Base-by-base conservation (phyloP, 2,329 filamentous ascomycete genomes). In the Penicillium vulpinum region DNA sequence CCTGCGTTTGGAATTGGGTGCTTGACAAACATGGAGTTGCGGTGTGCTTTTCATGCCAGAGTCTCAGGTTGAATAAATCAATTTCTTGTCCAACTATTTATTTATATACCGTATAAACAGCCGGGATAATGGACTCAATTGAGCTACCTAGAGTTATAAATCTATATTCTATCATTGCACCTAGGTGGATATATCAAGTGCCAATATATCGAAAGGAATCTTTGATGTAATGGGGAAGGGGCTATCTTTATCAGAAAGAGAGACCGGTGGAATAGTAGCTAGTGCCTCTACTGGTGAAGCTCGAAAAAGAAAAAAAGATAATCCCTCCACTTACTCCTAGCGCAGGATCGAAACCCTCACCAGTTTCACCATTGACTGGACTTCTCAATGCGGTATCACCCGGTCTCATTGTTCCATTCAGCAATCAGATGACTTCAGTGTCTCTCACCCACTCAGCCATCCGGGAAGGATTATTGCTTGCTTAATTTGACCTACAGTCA, bases 1-100 rank as follows among this genome's bases (percentile, higher is more conserved):
- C 91, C 91, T 26, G 91, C 91, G 0, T 96, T 93, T 79, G 91
- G 91, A 1, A 81, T 95, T 13, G 91, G 91, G 0, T 91, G 91
- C 1, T 88, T 94, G 7, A 88, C 94, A 11, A 96, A 96, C 73
- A 81, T 80, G 33, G 70, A 69, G 36, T 47, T 69, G 41, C 58
- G 66, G 24, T 55, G 52, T n/a, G 40, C 59, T 40, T 66, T 66
- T 28, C 67, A 70, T 47, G 49, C 18, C n/a, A 59, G 52, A 47
- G 43, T 61, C 1, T 39, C 54, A 13, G 8, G n/a, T 15, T 41
- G 13, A 57, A 35, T 7, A 43, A 31, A 56, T 46, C 3, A 44
- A 24, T n/a, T 31, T 9, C 5, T 38, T 24, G 4, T 40, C 33
- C 26, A 18, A 47, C 16, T 22, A n/a, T 43, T 13, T 41, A 29